A percentile compares a stretch with the other conserved stretches of the same genome.
Conservation (phyloP, 2,329 filamentous ascomycete genomes). For the Talaromyces funiculosus region DNA sequence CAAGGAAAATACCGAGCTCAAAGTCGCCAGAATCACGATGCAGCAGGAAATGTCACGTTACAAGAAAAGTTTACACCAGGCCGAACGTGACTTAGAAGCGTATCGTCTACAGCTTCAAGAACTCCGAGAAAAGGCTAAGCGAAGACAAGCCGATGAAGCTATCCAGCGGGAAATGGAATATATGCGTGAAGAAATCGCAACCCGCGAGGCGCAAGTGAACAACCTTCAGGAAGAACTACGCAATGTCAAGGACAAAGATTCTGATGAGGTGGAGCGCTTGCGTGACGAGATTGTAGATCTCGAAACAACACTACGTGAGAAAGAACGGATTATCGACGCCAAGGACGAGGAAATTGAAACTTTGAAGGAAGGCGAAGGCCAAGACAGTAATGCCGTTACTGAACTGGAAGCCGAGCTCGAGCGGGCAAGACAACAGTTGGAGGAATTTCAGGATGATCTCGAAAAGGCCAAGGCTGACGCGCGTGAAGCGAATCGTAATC, state of each 20-base stretch:
- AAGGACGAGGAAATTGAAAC: constrained; percentile 70
- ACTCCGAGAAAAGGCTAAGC: constrained; percentile 74
- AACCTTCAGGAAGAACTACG: constrained; percentile 51
- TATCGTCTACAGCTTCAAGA: constrained; percentile 78
- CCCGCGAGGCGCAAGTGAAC: constrained; percentile 40
- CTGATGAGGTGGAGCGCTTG: constrained; percentile 58
- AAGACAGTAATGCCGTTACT: constrained; percentile 38
- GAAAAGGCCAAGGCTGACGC: constrained; percentile 33
- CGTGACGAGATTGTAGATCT: constrained; percentile 70
- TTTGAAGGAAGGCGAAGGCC: constrained; percentile 48
- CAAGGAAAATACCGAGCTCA: constrained; percentile 92
- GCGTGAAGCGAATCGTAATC: constrained; percentile 41
- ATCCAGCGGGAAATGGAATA: constrained; percentile 57
- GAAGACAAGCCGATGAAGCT: constrained; percentile 65
- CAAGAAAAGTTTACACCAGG: constrained; percentile 73
- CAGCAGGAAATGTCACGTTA: constrained; percentile 79
- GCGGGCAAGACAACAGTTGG: constrained; percentile 39
- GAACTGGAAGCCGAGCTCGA: constrained; percentile 48
- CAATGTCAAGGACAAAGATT: constrained; percentile 49
- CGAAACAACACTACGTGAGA: constrained; percentile 69
- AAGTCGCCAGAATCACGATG: constrained; percentile 86
- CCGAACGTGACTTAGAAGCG: constrained; percentile 78
- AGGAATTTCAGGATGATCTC: constrained; percentile 40
- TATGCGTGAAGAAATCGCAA: constrained; percentile 47
- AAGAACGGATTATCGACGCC: constrained; percentile 66